Evolutionary conservation across 2,329 filamentous ascomycete genomes (phyloP), one percentile per base, ranked within the genome.

Genomic region (Tolypocladium pustulatum): DNA sequence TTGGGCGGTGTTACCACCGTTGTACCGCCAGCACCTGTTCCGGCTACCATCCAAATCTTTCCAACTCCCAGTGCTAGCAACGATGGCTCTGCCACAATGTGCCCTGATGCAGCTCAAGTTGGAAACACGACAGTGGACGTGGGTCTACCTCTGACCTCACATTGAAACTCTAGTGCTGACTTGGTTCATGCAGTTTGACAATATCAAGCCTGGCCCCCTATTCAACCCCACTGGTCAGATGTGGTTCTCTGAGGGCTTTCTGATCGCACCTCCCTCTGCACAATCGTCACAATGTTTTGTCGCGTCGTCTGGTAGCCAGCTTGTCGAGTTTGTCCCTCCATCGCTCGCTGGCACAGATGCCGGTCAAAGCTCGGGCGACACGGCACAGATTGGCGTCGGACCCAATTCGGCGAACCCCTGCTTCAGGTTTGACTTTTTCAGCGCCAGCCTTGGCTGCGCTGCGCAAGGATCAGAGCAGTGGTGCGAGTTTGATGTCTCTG

Each of bases 231-330:
- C 68, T 22, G 67, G 71, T 8, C 71, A 73, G 54, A 67, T 75
- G 34, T 76, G 74, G 74, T 76, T 76, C 58, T 76, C 74, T 32
- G 67, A 73, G 59, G 74, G 74, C 2, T 76, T 76, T 58, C 64
- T 74, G 7, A 65, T 76, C 54, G 69, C 69, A 1, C 73, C 74
- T 3, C 71, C 71, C 30, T 70, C 71, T 10, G 64, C 68, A 3
- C 65, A 71, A 38, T 62, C 67, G 25, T 60, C 65, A 13, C 68
- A 72, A 41, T 68, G 71, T 1, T 76, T 71, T 46, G 60, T 68
- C 15, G 67, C 74, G 13, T 73, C 73, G 3, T 76, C 74, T 17
- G 74, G 74, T 10, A 69, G 71, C 13, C 73, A 74, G 41, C 66
- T 76, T 1, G 65, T 75, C 2, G 72, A 76, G 57, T 76, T 75